Base-by-base conservation (phyloP, 108 stramenopile genomes). In the Chaetoceros muelleri region DNA sequence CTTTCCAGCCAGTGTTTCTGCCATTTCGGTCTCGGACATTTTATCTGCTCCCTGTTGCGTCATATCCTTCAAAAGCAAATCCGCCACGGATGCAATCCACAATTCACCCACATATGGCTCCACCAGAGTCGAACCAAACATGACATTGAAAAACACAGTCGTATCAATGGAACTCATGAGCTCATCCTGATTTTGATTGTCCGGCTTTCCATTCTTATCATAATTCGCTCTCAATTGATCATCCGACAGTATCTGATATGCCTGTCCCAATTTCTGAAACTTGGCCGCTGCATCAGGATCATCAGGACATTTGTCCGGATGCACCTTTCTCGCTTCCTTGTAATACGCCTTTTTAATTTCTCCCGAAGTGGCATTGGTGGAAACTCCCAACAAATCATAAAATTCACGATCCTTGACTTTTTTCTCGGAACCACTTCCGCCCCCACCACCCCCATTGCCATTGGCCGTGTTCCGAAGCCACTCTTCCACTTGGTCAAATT, bases 301-400 rank as follows among this genome's bases (percentile, higher is more conserved):
- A 46, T 74, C 88, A n/a, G 79, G 81, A 51, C 82, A 80, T 65
- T 88, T 90, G 56, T 94, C 95, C 5, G 95, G 95, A 58, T 95
- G 94, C 46, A 73, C 75, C 52, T 80, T 71, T 24, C 87, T 53
- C 21, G 92, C 90, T 54, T 82, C 77, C 44, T 86, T 84, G 65
- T 87, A 93, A 55, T 96, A 96, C 2, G 87, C 89, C 65, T 94
- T 94, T 55, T 90, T 92, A 47, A 96, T 90, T 63, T 92, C 84
- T n/a, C 60, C 70, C 47, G 79, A 60, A 2, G 77, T 65, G 19
- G 95, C 93, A 60, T 81, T 80, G 30, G 92, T 80, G 13, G 74
- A 56, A 2, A 96, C 90, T 13, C 82, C 76, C 28, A 96, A 60
- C 45, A 96, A 53, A 59, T 90, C 82, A 57, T 96, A 96, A 61